Base-by-base conservation (phyloP, 2,329 filamentous ascomycete species). In the Sporothrix dimorphospora region DNA sequence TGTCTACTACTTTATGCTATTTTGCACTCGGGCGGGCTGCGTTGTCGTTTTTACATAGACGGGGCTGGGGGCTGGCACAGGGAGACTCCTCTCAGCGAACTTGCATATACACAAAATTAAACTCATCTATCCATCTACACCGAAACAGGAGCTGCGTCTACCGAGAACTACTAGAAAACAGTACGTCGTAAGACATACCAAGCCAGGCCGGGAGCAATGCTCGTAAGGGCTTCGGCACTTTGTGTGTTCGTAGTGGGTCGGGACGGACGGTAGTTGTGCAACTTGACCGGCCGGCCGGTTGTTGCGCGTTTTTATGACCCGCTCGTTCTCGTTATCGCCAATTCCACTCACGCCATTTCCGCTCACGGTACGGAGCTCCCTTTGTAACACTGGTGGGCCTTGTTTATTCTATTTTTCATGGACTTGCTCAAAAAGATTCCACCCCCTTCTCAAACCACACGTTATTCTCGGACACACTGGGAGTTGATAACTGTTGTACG, bases 81-180 rank as follows among this genome's bases (percentile, higher is more conserved):
- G 34, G 27, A 40, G 57, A 27, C 21, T 65, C 38, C 57, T 63
- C 57, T 42, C 57, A 42, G 34, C 57, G 19, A 65, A 65, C 11
- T 45, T 42, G 59, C 59, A 65, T 45, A 65, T 27, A 61, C 11
- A 45, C 38, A 65, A 27, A 21, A 45, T 45, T 45, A 65, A 12
- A 42, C 57, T 63, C 57, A 61, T 12, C 57, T 61, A 61, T 16
- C 8, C 9, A 8, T 8, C 27, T 19, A 19, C 53, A 34, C 53
- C 27, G 16, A 38, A 19, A 27, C 5, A 14, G 3, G 27, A 57
- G 27, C 9, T 57, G 12, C 19, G 19, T 16, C 53, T 34, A n/a
- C 53, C 53, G 53, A 57, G 27, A 34, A 57, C 34, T 34, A 11
- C 53, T 27, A 57, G 27, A 19, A 34, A 57, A 4, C 3, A 6